Base-by-base conservation (phyloP, 106 monocot species). In the Ottelia alismoides region DNA sequence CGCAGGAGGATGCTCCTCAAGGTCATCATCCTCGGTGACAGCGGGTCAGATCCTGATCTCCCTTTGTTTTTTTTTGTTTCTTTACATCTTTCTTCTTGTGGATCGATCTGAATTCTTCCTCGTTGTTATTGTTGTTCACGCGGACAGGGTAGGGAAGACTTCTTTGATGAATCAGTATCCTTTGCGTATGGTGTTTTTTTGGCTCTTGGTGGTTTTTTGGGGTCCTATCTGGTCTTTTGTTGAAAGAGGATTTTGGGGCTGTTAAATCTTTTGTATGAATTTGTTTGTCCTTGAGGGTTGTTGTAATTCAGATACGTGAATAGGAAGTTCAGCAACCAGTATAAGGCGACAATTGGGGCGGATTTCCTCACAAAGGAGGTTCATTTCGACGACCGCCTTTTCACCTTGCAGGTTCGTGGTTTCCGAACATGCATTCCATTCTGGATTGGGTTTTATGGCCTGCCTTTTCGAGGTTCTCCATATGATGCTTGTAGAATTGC, bases 21-120 rank as follows among this genome's bases (percentile, higher is more conserved):
- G 55, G 93, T 94, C 64, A 88, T 94, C 65, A 94, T 94, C 76
- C 93, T 94, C 49, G 93, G 93, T 24, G 88, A 88, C 53, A 93
- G 93, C 70, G 93, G 93, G 93, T 93, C 61, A 63, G 55, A 55
- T 65, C 28, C 14, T 6, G 23, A 24, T 25, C 32, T 46, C 25
- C 16, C 20, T n/a, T 26, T 2, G 5, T 2, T 59, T 27, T 45
- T n/a, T n/a, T 21, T 18, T 26, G 25, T 32, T 45, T 52, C 26
- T n/a, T 17, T 58, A 20, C 31, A n/a, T 18, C 3, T 7, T 31
- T 28, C 19, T 27, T 57, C 23, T 31, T 31, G 26, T 21, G n/a
- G n/a, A n/a, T n/a, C n/a, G n/a, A n/a, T n/a, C n/a, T n/a, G 22
- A 3, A 31, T 57, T 28, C 11, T 48, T 66, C 1, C 17, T 61